Base-by-base conservation (phyloP, 2,329 filamentous ascomycete species). In the Samsoniella hepiali region DNA sequence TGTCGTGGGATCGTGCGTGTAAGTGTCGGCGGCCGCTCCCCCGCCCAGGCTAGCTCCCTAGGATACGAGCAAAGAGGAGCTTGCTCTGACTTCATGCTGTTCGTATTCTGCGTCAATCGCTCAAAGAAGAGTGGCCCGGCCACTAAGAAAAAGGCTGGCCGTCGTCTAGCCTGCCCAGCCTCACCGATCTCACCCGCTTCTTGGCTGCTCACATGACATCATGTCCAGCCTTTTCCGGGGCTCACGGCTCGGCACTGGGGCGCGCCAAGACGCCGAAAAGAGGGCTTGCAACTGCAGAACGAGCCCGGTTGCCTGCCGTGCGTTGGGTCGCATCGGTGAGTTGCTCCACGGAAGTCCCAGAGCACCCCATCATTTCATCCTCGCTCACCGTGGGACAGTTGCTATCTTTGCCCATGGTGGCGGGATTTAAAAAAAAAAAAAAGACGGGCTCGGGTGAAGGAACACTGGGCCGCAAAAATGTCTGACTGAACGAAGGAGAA, bases 121-220 rank as follows among this genome's bases (percentile, higher is more conserved):
- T 15, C 29, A 32, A 59, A 42, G 22, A 51, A 22, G 17, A 59
- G 51, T 51, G 45, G 22, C 13, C 34, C 27, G 47, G 31, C 36
- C 45, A 59, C 27, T 32, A 13, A 50, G 9, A 51, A 15, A 22
- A 22, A 3, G 57, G 45, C 57, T 29, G 27, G 22, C n/a, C 10
- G 7, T 44, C 15, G 29, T 13, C 5, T 3, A 1, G 3, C 15
- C 9, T 5, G 3, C 10, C 34, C 27, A 38, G 57, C 57, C 36
- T 59, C 57, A 59, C 57, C 57, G 57, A 59, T 59, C 57, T 51
- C 34, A 51, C 27, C 57, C 57, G 45, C 57, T 47, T 34, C 36
- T n/a, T 47, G n/a, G 17, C 6, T 5, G 34, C 15, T 42, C 42
- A 13, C 34, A 51, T 59, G 57, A 59, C 57, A 59, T 59, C 57